These are phyloP conservation scores for Globisporangium alternatum DNA, from an alignment of 352 stramenopile genomes.

Conservation along the genomic window DNA sequence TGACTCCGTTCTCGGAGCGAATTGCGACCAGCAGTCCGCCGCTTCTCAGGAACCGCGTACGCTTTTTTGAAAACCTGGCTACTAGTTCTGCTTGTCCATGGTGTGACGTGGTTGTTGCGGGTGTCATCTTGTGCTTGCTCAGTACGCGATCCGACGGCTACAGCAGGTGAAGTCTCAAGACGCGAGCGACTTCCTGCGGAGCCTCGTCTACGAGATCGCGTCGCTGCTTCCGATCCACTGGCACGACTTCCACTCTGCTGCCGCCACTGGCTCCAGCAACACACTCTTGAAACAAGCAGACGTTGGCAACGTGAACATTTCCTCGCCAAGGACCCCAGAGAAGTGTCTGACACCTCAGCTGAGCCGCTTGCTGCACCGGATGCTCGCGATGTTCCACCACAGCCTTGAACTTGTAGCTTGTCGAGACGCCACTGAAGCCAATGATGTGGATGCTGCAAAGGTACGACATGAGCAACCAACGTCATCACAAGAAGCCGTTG, in stretches of 20 bases:
- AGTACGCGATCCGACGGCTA: conserved; percentile 53
- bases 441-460: neutral
- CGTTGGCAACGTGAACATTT: neutral
- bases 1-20: conserved; percentile 20
- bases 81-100: neutral
- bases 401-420: neutral
- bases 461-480: neutral
- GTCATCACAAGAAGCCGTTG: neutral
- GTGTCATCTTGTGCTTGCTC: neutral
- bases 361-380: neutral
- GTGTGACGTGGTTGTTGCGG: neutral
- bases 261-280: neutral
- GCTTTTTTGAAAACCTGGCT: neutral
- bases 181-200: conserved; percentile 24
- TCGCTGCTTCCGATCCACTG: conserved; percentile 34
- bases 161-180: conserved; percentile 24
- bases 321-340: neutral
- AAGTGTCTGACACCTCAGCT: neutral
- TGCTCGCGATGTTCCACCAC: neutral
- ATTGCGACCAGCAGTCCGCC: neutral
- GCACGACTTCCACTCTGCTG: conserved; percentile 17
- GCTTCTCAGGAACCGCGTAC: conserved; percentile 16
- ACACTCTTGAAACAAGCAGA: neutral
- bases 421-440: neutral
- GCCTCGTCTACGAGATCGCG: conserved; percentile 35